A percentile compares a stretch with the other conserved stretches of the same genome.
These are phyloP conservation scores for Rubia balearica DNA, from an alignment of 305 asterid species.

Conservation along the genomic window DNA sequence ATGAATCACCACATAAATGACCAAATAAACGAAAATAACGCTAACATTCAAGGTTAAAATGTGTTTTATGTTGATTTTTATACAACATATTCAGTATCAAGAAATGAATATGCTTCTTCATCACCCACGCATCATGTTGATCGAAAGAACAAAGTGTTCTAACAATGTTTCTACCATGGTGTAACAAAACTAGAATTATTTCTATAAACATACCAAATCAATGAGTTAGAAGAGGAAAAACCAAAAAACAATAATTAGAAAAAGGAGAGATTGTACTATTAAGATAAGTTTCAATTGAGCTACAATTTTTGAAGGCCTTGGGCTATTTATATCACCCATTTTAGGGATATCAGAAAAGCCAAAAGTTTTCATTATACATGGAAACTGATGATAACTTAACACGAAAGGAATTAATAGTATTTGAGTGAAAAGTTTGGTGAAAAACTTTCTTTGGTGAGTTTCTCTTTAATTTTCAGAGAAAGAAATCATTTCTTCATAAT, in stretches of 20 bases:
- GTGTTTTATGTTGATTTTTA: too few species aligned
- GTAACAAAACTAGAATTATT: slow-evolving; percentile 19
- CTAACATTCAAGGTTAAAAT: background rate
- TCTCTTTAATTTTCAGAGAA: too few species aligned
- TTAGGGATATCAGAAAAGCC: too few species aligned
- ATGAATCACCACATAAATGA: too few species aligned
- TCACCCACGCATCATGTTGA: slow-evolving; percentile 19
- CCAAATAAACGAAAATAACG: background rate
- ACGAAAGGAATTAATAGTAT: too few species aligned
- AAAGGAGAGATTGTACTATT: slow-evolving; percentile 5
- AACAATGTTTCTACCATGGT: slow-evolving; percentile 22
- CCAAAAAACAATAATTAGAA: background rate
- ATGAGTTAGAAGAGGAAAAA: background rate
- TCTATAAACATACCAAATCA: slow-evolving; percentile 13
- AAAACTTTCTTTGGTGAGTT: too few species aligned
- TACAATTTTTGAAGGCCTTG: slow-evolving; percentile 15
- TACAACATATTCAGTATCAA: too few species aligned
- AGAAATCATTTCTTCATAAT: too few species aligned
- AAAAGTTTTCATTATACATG: too few species aligned
- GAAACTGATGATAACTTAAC: too few species aligned
- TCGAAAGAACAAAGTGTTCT: slow-evolving; percentile 32
- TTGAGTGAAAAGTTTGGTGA: too few species aligned
- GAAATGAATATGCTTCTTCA: too few species aligned
- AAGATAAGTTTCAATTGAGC: slow-evolving; percentile 9
- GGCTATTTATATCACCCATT: background rate